Conservation (phyloP, 2,329 filamentous ascomycete species). For the Fusarium fracticaudum region DNA sequence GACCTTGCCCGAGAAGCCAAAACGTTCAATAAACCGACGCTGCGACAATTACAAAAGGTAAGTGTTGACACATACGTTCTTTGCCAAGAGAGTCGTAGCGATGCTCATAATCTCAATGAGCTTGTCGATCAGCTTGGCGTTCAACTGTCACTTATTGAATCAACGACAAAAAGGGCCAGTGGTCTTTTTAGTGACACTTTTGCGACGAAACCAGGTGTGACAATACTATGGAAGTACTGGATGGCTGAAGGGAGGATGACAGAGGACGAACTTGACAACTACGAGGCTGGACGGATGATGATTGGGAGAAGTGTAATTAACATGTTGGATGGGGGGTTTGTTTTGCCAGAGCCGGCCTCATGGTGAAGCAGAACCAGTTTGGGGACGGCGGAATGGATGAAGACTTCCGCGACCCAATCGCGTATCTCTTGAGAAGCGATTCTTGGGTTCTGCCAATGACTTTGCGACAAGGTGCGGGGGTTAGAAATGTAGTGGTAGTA, state of each 20-base stretch:
- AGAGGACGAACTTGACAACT: neutral
- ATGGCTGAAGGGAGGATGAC: neutral
- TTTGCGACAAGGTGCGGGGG: neutral
- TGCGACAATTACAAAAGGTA: neutral
- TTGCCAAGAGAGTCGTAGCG: neutral
- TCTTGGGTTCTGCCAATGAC: neutral
- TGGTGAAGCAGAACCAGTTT: neutral
- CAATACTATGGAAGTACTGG: neutral
- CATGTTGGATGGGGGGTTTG: neutral
- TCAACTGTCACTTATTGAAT: neutral
- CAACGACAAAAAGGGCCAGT: neutral
- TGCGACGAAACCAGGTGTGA: neutral
- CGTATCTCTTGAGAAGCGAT: neutral
- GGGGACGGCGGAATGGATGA: neutral
- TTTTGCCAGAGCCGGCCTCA: neutral
- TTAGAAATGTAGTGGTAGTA: neutral
- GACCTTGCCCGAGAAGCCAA: neutral
- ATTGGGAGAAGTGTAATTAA: neutral
- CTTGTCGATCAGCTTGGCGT: neutral
- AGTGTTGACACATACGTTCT: neutral
- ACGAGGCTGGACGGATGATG: neutral
- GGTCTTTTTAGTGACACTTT: neutral
- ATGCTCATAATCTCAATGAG: neutral
- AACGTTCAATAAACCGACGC: neutral
- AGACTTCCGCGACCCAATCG: neutral